Percentiles rank a stretch among this genome's conserved stretches.
These are phyloP conservation scores for Skeletonema marinoi DNA, from an alignment of 108 stramenopile genomes.

Conservation along the genomic window DNA sequence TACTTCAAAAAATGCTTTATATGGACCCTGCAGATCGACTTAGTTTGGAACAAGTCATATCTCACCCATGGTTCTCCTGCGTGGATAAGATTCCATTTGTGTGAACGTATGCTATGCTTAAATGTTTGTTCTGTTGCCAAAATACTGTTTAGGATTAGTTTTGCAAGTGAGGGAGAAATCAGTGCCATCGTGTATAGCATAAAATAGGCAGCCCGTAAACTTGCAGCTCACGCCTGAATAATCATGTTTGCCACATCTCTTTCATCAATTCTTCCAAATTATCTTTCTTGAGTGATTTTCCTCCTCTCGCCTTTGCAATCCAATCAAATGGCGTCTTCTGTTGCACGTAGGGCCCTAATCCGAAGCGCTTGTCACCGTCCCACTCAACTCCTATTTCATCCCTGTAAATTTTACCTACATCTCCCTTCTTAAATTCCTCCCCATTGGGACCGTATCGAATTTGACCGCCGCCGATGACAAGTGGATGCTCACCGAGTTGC, in stretches of 20 bases:
- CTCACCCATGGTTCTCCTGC: constrained; percentile 56
- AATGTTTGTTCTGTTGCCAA: not conserved
- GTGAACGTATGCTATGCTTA: not conserved
- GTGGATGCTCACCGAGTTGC: constrained; percentile 36
- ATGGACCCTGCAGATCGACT: constrained; percentile 59
- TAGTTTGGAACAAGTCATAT: constrained; percentile 61
- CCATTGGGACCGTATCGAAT: not conserved
- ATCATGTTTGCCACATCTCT: no score
- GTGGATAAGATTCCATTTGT: not conserved
- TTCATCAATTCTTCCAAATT: no score
- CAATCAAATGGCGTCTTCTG: constrained; percentile 16
- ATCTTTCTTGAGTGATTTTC: not conserved
- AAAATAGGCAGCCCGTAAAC: not conserved
- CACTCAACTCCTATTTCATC: constrained; percentile 15
- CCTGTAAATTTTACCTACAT: constrained; percentile 32
- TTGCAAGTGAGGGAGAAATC: not conserved
- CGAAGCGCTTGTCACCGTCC: constrained; percentile 37
- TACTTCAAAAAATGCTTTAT: constrained; percentile 67
- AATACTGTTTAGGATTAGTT: not conserved
- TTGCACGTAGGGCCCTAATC: constrained; percentile 22
- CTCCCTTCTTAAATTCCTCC: constrained; percentile 26
- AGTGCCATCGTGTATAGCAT: not conserved
- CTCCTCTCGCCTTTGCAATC: constrained; percentile 18
- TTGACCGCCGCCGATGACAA: constrained; percentile 25
- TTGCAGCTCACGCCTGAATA: not conserved